phyloP scores from a whole-genome alignment of 345 rosid species.

The Geranium brycei region DNA sequence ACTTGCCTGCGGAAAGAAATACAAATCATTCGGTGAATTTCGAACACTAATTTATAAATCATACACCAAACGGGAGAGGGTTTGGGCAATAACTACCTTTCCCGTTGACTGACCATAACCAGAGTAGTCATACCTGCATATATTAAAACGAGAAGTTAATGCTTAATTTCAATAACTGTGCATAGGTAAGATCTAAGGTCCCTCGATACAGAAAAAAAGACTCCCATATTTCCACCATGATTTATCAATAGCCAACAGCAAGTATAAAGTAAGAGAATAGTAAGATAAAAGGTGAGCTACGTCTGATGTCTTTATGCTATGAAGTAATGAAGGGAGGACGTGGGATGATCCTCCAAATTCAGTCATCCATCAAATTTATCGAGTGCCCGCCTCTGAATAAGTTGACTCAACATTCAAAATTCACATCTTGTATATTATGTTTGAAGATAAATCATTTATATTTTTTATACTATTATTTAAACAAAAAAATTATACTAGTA shows the following conservation, averaged over 20 bases:
- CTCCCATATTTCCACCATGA: not conserved
- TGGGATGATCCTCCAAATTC: too few species aligned
- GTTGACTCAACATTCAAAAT: too few species aligned
- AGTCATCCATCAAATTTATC: too few species aligned
- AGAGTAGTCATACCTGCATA: constrained; percentile 84
- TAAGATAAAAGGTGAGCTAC: too few species aligned
- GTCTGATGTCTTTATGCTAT: too few species aligned
- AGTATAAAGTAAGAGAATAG: too few species aligned
- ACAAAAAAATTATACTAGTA: too few species aligned
- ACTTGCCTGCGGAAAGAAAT: constrained; percentile 47
- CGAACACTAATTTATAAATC: not conserved
- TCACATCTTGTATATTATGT: not conserved
- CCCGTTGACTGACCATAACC: constrained; percentile 94
- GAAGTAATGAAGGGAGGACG: too few species aligned
- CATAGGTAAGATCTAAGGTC: not conserved
- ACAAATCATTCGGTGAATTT: constrained; percentile 1
- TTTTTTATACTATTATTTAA: not conserved
- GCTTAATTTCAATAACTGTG: not conserved
- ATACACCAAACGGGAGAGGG: not conserved
- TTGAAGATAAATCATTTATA: not conserved
- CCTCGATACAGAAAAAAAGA: not conserved
- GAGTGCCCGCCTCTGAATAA: too few species aligned
- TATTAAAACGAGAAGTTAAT: constrained; percentile 1
- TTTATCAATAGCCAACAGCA: not conserved
- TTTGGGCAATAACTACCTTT: constrained; percentile 41